phyloP scores from a whole-genome alignment of 192 early-diverging fungal genomes.

The Umbelopsis sp. region DNA sequence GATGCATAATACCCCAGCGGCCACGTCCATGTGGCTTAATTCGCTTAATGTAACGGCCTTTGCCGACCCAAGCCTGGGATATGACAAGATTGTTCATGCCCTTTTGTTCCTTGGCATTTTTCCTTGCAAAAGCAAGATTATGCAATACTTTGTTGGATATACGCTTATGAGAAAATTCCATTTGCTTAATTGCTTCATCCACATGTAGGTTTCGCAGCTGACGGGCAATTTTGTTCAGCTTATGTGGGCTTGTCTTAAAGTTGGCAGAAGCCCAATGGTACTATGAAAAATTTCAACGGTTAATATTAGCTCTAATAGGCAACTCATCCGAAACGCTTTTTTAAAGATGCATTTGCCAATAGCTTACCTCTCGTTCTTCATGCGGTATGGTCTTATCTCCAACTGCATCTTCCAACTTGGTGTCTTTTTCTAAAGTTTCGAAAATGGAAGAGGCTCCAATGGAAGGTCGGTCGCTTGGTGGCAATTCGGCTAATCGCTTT shows the following conservation, averaged over 20 bases:
- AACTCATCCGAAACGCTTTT: no score
- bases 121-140: constrained; percentile 69
- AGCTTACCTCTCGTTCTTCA: constrained; percentile 11
- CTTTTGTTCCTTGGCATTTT: constrained; percentile 67
- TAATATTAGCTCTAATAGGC: not conserved
- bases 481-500: constrained; percentile 35
- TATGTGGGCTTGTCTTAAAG: constrained; percentile 72
- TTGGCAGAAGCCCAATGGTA: constrained; percentile 63
- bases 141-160: constrained; percentile 63
- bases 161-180: constrained; percentile 75
- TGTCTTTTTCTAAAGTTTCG: constrained; percentile 31
- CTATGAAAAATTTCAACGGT: constrained; percentile 29
- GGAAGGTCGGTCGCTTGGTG: constrained; percentile 29
- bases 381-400: not conserved
- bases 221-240: constrained; percentile 71
- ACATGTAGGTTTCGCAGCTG: constrained; percentile 68
- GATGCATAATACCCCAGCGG: constrained; percentile 74
- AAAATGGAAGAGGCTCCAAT: constrained; percentile 46
- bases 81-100: constrained; percentile 65
- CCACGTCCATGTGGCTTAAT: constrained; percentile 79
- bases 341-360: not conserved
- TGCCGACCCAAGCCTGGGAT: constrained; percentile 86
- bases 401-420: not conserved
- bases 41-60: constrained; percentile 76
- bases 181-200: constrained; percentile 76